Evolutionary conservation across 2,329 filamentous ascomycete species (phyloP).

Genomic region (Aspergillus hiratsukae): DNA sequence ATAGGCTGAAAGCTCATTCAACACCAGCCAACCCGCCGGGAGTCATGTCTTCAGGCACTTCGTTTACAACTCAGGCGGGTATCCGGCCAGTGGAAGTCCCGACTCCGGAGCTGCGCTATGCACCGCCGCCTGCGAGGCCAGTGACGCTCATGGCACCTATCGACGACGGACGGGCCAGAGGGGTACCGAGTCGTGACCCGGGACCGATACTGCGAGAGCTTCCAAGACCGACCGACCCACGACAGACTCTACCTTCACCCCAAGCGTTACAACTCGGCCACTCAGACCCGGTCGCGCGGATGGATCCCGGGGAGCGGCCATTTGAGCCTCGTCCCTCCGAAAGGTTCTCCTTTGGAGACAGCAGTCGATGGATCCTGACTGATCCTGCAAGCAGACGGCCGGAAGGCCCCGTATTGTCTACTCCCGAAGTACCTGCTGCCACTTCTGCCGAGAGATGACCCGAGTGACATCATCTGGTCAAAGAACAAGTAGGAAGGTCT

Average conservation of each 20-base stretch:
- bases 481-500: not conserved
- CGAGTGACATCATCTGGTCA: conserved; percentile 10
- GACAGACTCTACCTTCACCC: conserved; percentile 28
- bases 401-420: conserved; percentile 18
- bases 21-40: conserved; percentile 29
- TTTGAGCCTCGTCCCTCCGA: conserved; percentile 19
- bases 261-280: conserved; percentile 27
- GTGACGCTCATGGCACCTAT: conserved; percentile 11
- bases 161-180: conserved; percentile 17
- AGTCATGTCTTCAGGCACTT: conserved; percentile 15
- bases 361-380: conserved; percentile 19
- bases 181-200: conserved; percentile 18
- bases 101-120: conserved; percentile 19
- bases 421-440: conserved; percentile 17
- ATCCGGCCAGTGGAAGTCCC: conserved; percentile 12
- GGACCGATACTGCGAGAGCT: conserved; percentile 23
- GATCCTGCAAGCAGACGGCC: conserved; percentile 21
- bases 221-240: conserved; percentile 22
- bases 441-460: conserved; percentile 16
- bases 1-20: conserved; percentile 24
- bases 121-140: conserved; percentile 12
- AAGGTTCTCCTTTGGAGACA: conserved; percentile 21
- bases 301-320: conserved; percentile 21
- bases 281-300: conserved; percentile 22
- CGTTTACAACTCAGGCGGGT: conserved; percentile 17